phyloP scores from a whole-genome alignment of 192 early-diverging fungal genomes.

The Coemansia sp. region DNA sequence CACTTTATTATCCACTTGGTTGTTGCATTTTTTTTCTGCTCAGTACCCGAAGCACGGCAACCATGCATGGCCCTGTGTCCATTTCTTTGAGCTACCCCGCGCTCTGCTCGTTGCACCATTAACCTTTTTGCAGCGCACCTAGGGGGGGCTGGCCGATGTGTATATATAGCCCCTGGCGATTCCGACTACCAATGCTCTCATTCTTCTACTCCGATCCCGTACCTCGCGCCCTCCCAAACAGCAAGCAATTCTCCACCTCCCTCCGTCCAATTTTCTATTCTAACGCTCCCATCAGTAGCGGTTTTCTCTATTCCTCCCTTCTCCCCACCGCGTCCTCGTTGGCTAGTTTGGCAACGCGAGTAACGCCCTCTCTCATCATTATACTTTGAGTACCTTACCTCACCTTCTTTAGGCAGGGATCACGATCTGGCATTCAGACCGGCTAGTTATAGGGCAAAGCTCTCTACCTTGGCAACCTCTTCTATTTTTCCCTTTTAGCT shows the following conservation, averaged over 20 bases:
- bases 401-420: background rate
- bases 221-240: background rate
- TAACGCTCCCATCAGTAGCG: background rate
- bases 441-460: background rate
- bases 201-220: background rate
- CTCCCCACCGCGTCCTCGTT: background rate
- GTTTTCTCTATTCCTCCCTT: background rate
- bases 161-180: slow-evolving; percentile 1
- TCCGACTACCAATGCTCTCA: background rate
- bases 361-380: background rate
- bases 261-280: background rate
- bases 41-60: slow-evolving; percentile 6
- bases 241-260: background rate
- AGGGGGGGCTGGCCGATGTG: background rate
- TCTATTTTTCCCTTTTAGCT: background rate
- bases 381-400: background rate
- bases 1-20: background rate
- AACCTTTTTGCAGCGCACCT: background rate
- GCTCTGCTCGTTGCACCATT: background rate
- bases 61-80: slow-evolving; percentile 6
- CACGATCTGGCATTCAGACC: background rate
- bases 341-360: background rate
- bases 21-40: background rate
- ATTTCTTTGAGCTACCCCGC: slow-evolving; percentile 4
- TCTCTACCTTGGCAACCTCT: background rate